A percentile compares a stretch with the other conserved stretches of the same genome.
phyloP scores from a whole-genome alignment of 805 yeast species.

The Metschnikowia corniflorae region DNA sequence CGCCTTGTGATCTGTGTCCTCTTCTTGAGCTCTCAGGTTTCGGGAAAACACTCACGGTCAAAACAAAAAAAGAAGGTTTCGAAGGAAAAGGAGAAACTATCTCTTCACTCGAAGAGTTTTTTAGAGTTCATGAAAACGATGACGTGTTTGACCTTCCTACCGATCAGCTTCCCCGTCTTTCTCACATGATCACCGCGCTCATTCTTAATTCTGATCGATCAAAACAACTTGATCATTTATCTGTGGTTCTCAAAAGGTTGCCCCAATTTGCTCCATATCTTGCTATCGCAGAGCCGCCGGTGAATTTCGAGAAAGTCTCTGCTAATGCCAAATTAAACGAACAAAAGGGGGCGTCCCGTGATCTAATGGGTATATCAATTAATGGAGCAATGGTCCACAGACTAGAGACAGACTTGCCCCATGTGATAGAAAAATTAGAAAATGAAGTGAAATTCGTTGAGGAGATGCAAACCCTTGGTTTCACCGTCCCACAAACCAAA shows the following conservation, averaged over 20 bases:
- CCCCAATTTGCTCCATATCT: slow-evolving; percentile 15
- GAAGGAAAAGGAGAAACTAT: not conserved
- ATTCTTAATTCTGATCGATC: slow-evolving; percentile 4
- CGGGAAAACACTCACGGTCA: slow-evolving; percentile 42
- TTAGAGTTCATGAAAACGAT: not conserved
- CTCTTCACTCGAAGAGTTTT: slow-evolving; percentile 3
- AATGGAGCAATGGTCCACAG: slow-evolving; percentile 66
- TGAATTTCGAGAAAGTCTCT: slow-evolving; percentile 9
- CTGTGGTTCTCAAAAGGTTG: slow-evolving; percentile 8
- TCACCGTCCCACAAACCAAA: slow-evolving; percentile 30
- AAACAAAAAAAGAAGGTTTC: slow-evolving; percentile 2
- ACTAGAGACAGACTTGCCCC: slow-evolving; percentile 41
- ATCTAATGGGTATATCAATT: slow-evolving; percentile 52
- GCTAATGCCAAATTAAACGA: slow-evolving; percentile 28
- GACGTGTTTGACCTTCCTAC: slow-evolving; percentile 6
- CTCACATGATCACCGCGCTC: slow-evolving; percentile 9
- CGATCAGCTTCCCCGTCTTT: slow-evolving; percentile 5
- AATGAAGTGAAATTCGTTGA: slow-evolving; percentile 24
- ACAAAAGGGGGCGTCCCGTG: slow-evolving; percentile 35
- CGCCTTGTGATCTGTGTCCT: slow-evolving; percentile 36
- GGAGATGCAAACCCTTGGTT: slow-evolving; percentile 27
- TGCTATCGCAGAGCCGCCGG: slow-evolving; percentile 1
- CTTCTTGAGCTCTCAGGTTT: slow-evolving; percentile 47
- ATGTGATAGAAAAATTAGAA: slow-evolving; percentile 38
- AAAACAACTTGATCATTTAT: slow-evolving; percentile 2